Percentiles rank a stretch among this genome's conserved stretches.
phyloP scores from a whole-genome alignment of 352 stramenopile species.

The Phytophthora crassamura region DNA sequence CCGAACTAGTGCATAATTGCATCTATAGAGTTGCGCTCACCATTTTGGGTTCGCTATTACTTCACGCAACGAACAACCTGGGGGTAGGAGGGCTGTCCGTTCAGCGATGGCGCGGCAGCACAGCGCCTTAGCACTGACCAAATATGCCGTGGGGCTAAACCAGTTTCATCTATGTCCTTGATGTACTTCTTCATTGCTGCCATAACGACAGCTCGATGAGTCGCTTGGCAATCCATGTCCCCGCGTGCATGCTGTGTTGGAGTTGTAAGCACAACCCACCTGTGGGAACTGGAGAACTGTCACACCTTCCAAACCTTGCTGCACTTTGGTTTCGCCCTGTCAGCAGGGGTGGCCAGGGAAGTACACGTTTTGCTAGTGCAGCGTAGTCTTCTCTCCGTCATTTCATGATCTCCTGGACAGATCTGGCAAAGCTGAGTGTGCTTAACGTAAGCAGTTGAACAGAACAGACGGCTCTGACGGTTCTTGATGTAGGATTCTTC shows the following conservation, averaged over 20 bases:
- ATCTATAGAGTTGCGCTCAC: background rate
- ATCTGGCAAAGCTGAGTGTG: background rate
- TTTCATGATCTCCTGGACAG: conserved; percentile 1
- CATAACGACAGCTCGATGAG: background rate
- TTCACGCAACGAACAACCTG: background rate
- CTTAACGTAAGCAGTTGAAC: background rate
- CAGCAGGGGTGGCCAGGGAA: no score
- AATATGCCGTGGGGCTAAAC: conserved; percentile 1
- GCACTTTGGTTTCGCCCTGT: background rate
- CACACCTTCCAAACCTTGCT: conserved; percentile 6
- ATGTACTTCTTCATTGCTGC: conserved; percentile 2
- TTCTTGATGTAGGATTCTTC: no score
- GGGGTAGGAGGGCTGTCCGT: background rate
- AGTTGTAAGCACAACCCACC: background rate
- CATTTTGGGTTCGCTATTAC: background rate
- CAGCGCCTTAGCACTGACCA: background rate
- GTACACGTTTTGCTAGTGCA: background rate
- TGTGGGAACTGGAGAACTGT: background rate
- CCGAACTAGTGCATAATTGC: background rate
- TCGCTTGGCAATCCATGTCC: background rate
- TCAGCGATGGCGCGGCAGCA: background rate
- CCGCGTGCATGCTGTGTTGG: background rate
- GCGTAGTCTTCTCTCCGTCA: background rate
- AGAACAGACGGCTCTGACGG: background rate
- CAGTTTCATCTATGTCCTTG: conserved; percentile 1